These are phyloP conservation scores for Anisogramma anomala DNA, from an alignment of 2,329 filamentous ascomycete species.

Conservation along the genomic window DNA sequence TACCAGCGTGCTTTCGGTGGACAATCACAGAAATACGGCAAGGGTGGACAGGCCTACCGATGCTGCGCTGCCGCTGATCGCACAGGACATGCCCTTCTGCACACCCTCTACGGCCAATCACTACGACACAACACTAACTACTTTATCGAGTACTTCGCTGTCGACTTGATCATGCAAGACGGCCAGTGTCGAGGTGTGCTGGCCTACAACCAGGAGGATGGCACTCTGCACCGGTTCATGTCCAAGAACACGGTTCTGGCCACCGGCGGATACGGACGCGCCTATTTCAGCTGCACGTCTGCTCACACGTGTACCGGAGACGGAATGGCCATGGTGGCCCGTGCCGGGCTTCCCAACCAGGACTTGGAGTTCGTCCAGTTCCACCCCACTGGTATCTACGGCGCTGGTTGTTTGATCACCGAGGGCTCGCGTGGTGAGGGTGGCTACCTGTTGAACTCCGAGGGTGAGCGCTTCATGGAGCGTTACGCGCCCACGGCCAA, in stretches of 20 bases:
- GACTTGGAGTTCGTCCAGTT: slow-evolving; percentile 99
- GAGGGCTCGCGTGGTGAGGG: slow-evolving; percentile 97
- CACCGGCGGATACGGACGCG: slow-evolving; percentile 92
- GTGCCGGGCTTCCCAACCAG: slow-evolving; percentile 95
- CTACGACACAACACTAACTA: slow-evolving; percentile 98
- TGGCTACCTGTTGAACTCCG: slow-evolving; percentile 92
- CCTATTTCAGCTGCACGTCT: slow-evolving; percentile 97
- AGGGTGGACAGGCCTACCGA: slow-evolving; percentile 96
- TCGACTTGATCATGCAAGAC: slow-evolving; percentile 95
- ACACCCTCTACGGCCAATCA: slow-evolving; percentile 97
- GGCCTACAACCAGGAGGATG: slow-evolving; percentile 97
- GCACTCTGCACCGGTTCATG: slow-evolving; percentile 92
- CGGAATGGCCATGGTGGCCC: slow-evolving; percentile 98
- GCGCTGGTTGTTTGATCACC: slow-evolving; percentile 93
- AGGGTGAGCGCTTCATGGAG: slow-evolving; percentile 99
- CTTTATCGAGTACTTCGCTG: slow-evolving; percentile 98
- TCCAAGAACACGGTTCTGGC: slow-evolving; percentile 94
- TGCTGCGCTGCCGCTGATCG: slow-evolving; percentile 93
- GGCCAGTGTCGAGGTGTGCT: slow-evolving; percentile 93
- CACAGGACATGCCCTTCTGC: slow-evolving; percentile 92
- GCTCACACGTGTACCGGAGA: slow-evolving; percentile 98
- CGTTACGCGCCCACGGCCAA: slow-evolving; percentile 95
- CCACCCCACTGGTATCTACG: slow-evolving; percentile 98
- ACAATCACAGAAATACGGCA: slow-evolving; percentile 87
- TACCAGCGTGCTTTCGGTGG: slow-evolving; percentile 99